Conservation (phyloP, 257 asterid species). For the Haberlea rhodopensis region DNA sequence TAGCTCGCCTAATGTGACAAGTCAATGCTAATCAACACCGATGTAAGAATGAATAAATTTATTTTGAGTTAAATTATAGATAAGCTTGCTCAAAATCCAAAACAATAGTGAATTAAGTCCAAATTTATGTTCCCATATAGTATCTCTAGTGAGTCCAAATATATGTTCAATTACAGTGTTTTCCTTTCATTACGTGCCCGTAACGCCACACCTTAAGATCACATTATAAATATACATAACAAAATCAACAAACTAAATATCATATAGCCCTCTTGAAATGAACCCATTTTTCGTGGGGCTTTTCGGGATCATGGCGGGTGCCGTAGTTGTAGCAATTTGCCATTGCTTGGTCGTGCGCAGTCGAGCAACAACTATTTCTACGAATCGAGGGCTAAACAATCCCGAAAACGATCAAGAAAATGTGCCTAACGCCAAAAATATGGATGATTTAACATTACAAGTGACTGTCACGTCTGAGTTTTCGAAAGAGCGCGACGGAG, state of each 20-base stretch:
- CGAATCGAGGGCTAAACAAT: conserved; percentile 7
- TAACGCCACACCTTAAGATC: conserved; percentile 25
- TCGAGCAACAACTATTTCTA: neutral
- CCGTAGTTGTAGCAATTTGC: conserved; percentile 41
- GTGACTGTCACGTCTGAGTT: conserved; percentile 32
- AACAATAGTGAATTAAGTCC: conserved; percentile 27
- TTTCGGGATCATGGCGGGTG: conserved; percentile 55
- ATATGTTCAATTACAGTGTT: neutral
- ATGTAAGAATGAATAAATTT: too few species aligned
- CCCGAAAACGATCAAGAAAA: neutral
- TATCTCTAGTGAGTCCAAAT: neutral
- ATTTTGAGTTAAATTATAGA: too few species aligned
- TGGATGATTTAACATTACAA: conserved; percentile 27
- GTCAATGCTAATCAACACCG: too few species aligned
- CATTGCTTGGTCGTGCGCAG: conserved; percentile 33
- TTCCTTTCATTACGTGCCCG: conserved; percentile 32
- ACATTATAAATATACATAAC: neutral
- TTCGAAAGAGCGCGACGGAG: conserved; percentile 33
- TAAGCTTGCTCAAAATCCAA: conserved; percentile 23
- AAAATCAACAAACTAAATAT: conserved; percentile 1
- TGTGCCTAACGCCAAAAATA: neutral
- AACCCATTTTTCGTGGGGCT: conserved; percentile 50
- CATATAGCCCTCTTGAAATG: conserved; percentile 26
- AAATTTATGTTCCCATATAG: conserved; percentile 29
- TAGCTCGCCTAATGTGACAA: too few species aligned